These are phyloP conservation scores for Cardamine occulta DNA, from an alignment of 345 rosid species.

Conservation along the genomic window DNA sequence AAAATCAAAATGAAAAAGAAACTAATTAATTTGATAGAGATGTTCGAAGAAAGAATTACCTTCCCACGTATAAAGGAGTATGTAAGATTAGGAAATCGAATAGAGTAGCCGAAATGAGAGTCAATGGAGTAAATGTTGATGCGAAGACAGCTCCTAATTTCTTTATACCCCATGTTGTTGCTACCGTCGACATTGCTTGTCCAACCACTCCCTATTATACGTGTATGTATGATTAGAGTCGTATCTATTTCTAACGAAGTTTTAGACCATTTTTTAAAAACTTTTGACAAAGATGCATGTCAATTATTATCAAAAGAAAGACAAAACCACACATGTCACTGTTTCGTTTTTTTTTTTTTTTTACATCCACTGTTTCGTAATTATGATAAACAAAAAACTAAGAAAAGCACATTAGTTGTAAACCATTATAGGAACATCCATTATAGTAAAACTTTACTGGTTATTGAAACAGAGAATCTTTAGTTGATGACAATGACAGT, in stretches of 20 bases:
- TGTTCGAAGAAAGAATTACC: constrained; percentile 39
- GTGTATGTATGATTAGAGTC: background rate
- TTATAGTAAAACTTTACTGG: background rate
- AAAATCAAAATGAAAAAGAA: background rate
- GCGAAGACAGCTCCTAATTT: constrained; percentile 75
- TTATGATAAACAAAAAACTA: background rate
- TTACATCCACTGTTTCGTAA: too few species aligned
- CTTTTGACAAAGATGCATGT: background rate
- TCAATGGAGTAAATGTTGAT: constrained; percentile 63
- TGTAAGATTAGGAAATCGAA: constrained; percentile 68
- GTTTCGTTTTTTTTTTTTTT: too few species aligned
- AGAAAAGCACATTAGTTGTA: background rate
- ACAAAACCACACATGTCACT: background rate
- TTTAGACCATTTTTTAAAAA: background rate
- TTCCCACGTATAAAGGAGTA: constrained; percentile 66
- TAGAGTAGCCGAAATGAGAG: constrained; percentile 64
- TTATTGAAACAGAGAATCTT: background rate
- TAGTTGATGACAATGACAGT: constrained; percentile 3
- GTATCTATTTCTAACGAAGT: background rate
- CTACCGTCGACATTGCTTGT: constrained; percentile 76
- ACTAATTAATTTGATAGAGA: background rate
- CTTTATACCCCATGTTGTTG: constrained; percentile 75
- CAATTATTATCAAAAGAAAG: too few species aligned
- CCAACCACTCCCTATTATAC: constrained; percentile 69
- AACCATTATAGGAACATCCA: too few species aligned